These are phyloP conservation scores for Chlorella sorokiniana DNA, from an alignment of 139 green algal species.

Conservation along the genomic window DNA sequence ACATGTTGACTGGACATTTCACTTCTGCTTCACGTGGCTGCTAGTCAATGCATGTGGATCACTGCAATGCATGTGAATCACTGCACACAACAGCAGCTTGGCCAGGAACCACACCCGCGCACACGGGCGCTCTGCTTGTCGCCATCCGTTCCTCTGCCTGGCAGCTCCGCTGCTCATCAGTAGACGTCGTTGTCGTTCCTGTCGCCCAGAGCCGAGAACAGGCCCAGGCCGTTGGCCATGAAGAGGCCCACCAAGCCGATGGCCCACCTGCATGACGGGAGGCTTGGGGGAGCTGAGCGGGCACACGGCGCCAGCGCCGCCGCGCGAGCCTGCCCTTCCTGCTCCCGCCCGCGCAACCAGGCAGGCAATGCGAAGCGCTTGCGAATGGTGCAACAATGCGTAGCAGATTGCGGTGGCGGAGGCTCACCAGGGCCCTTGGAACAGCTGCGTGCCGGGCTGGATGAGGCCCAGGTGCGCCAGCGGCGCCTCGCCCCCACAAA, in stretches of 20 bases:
- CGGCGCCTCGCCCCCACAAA: conserved; percentile 26
- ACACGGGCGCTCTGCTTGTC: not conserved
- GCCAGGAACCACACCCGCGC: not conserved
- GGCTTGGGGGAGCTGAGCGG: too few species aligned
- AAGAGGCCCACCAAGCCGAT: not conserved
- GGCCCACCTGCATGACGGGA: not conserved
- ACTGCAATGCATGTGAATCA: not conserved
- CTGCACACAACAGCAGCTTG: too few species aligned
- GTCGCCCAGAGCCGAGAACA: not conserved
- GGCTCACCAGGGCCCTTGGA: conserved; percentile 12
- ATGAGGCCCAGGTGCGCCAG: conserved; percentile 43
- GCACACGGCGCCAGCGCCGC: not conserved
- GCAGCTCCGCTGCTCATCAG: not conserved
- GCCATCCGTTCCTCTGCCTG: not conserved
- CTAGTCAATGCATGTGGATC: not conserved
- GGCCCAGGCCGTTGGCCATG: not conserved
- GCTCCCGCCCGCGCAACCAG: not conserved
- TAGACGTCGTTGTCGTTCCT: not conserved
- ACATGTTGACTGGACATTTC: too few species aligned
- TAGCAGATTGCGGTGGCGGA: too few species aligned
- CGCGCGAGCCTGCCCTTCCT: not conserved
- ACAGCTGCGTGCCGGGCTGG: conserved; percentile 1
- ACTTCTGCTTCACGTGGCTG: too few species aligned
- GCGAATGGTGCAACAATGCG: too few species aligned
- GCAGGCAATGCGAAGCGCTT: not conserved